phyloP scores from a whole-genome alignment of 192 early-diverging fungal species.

The Bifiguratus adelaidae region DNA sequence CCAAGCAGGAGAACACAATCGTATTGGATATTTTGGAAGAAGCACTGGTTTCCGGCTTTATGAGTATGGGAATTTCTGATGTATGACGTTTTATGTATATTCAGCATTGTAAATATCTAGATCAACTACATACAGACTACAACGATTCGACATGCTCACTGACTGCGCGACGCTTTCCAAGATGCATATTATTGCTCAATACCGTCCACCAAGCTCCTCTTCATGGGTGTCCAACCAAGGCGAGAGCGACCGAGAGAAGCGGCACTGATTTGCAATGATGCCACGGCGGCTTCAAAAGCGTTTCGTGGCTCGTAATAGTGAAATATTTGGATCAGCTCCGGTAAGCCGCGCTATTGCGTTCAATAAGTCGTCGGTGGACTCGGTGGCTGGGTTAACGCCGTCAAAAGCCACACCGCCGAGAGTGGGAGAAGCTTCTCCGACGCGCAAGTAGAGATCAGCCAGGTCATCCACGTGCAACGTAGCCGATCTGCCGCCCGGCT shows the following conservation, averaged over 20 bases:
- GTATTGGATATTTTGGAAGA: too few relatives aligned
- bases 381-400: slow-evolving; percentile 10
- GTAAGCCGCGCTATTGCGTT: slow-evolving; percentile 11
- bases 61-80: too few relatives aligned
- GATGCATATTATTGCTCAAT: neutral
- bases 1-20: too few relatives aligned
- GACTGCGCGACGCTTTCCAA: neutral
- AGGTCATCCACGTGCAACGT: slow-evolving; percentile 24
- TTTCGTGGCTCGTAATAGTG: neutral
- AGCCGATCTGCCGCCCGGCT: slow-evolving; percentile 1
- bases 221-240: neutral
- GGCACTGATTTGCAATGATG: too few relatives aligned
- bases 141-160: too few relatives aligned
- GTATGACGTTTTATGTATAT: too few relatives aligned
- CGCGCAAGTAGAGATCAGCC: slow-evolving; percentile 12
- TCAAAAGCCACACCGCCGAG: slow-evolving; percentile 16
- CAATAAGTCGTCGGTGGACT: slow-evolving; percentile 12
- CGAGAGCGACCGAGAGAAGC: neutral
- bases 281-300: neutral
- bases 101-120: too few relatives aligned
- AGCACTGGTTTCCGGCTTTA: too few relatives aligned
- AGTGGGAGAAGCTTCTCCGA: slow-evolving; percentile 8
- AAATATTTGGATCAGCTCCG: slow-evolving; percentile 7
- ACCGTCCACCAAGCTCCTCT: neutral
- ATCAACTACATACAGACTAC: too few relatives aligned